Base-by-base conservation (phyloP, 164 flowering plant genomes). In the Liriodendron chinense region DNA sequence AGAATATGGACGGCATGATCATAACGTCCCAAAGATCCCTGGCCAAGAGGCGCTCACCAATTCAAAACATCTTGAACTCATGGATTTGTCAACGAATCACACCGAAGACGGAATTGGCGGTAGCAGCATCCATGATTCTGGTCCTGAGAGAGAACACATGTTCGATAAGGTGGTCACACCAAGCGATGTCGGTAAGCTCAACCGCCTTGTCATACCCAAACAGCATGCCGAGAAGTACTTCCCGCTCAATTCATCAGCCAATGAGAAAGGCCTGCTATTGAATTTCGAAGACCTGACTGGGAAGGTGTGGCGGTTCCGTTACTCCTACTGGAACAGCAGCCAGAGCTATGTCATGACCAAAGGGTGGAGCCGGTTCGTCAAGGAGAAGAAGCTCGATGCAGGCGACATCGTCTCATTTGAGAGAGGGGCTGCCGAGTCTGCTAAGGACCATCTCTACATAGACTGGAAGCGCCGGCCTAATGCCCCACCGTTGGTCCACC, bases 301-400 rank as follows among this genome's bases (percentile, higher is more conserved):
- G 28, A 93, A 92, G 84, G 80, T 89, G 3, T 95, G 98, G 98
- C 71, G 97, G 28, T 95, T 95, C 80, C 80, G 97, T 2, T 95
- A 95, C 82, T 95, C 98, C 2, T 95, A 95, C 78, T 95, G 98
- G 98, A 93, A 93, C 78, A 95, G 98, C 80, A 92, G 97, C 86
- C 98, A 95, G 84, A 95, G 98, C 87, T 95, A 95, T 72, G 98
- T 95, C 22, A 93, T 95, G 96, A 95, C 98, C 23, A 95, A 95
- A 81, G 98, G 98, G 1, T 95, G 98, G 98, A 92, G 94, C 83
- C 83, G 98, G 3, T 95, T 95, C 64, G 98, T 95, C 16, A 93
- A 95, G 83, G 98, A 95, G 83, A 95, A 95, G 83, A 88, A 87
- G 84, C 93, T 95, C 2, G 91, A 92, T 64, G 93, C 98, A 0